A percentile compares a stretch with the other conserved stretches of the same genome.
These are phyloP conservation scores for Tolypocladium capitatum DNA, from an alignment of 2,329 filamentous ascomycete species.

Conservation along the genomic window DNA sequence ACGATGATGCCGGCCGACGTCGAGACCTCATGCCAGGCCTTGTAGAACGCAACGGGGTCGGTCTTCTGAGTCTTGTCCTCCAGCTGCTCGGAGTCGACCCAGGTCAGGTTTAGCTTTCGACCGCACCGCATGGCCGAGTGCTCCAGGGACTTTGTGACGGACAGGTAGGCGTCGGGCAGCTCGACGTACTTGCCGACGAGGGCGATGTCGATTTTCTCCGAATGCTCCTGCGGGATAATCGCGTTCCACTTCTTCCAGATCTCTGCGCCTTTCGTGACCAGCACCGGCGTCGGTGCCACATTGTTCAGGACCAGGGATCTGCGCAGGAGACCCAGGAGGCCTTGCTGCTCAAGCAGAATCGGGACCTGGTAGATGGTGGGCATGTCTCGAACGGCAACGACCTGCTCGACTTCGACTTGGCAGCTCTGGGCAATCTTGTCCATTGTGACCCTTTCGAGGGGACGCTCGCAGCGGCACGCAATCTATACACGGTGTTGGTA, in stretches of 20 bases:
- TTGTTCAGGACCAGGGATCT: constrained; percentile 51
- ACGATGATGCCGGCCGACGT: constrained; percentile 26
- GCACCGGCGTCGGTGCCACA: constrained; percentile 34
- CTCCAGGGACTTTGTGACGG: constrained; percentile 75
- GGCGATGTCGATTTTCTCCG: constrained; percentile 61
- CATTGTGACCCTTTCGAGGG: constrained; percentile 60
- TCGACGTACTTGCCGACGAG: constrained; percentile 87
- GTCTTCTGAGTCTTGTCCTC: constrained; percentile 49
- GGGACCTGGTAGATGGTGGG: constrained; percentile 89
- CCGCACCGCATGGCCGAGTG: constrained; percentile 81
- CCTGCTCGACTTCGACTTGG: constrained; percentile 73
- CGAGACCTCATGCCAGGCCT: not conserved
- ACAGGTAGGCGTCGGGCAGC: constrained; percentile 76
- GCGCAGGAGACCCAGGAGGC: constrained; percentile 54
- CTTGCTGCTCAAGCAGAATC: constrained; percentile 75
- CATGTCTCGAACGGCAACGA: constrained; percentile 83
- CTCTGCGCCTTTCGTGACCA: constrained; percentile 48
- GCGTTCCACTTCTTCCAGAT: constrained; percentile 71
- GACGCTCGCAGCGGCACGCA: constrained; percentile 77
- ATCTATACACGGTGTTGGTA: constrained; percentile 39
- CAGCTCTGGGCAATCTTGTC: constrained; percentile 84
- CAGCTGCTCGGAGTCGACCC: constrained; percentile 75
- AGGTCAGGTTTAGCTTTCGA: constrained; percentile 66
- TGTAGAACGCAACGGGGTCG: constrained; percentile 60
- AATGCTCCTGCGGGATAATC: constrained; percentile 50